Evolutionary conservation across 1,284 basidiomycete species (phyloP).

Genomic region (Puccinia horiana): DNA sequence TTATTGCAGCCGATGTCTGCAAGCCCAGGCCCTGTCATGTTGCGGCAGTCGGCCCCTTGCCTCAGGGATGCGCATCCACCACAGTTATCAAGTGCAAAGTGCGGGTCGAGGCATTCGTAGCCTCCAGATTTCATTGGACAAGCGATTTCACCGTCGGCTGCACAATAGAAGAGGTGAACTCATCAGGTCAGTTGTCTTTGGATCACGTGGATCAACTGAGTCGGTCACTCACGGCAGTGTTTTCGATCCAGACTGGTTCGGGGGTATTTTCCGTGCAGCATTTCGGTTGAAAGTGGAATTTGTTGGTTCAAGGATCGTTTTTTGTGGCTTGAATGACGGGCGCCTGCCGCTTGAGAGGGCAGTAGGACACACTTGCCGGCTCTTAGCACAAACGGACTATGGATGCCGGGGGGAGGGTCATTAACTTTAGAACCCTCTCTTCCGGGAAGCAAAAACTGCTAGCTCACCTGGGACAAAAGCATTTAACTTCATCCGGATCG

Average conservation of each 20-base stretch:
- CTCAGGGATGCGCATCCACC: constrained; percentile 26
- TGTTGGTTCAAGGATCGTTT: constrained; percentile 21
- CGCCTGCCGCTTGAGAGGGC: constrained; percentile 27
- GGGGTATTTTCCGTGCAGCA: constrained; percentile 35
- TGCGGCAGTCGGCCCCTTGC: constrained; percentile 16
- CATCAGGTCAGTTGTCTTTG: neutral
- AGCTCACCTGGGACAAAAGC: constrained; percentile 32
- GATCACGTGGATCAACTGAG: neutral
- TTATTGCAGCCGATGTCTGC: constrained; percentile 17
- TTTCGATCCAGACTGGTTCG: neutral
- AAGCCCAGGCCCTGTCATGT: neutral
- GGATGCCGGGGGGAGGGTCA: neutral
- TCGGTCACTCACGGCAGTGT: constrained; percentile 26
- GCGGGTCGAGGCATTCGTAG: constrained; percentile 37
- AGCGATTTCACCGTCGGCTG: constrained; percentile 30
- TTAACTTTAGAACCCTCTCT: neutral
- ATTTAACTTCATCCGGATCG: constrained; percentile 18
- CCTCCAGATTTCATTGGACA: constrained; percentile 29
- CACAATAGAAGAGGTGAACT: neutral
- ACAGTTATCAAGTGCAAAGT: constrained; percentile 32
- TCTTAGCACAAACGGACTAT: constrained; percentile 34
- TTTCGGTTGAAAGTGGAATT: neutral
- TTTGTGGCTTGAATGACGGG: constrained; percentile 21
- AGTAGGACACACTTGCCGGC: constrained; percentile 38
- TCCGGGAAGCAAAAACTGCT: too few relatives aligned